phyloP scores from a whole-genome alignment of 2,329 filamentous ascomycete genomes.

The Clonostachys rhizophaga region DNA sequence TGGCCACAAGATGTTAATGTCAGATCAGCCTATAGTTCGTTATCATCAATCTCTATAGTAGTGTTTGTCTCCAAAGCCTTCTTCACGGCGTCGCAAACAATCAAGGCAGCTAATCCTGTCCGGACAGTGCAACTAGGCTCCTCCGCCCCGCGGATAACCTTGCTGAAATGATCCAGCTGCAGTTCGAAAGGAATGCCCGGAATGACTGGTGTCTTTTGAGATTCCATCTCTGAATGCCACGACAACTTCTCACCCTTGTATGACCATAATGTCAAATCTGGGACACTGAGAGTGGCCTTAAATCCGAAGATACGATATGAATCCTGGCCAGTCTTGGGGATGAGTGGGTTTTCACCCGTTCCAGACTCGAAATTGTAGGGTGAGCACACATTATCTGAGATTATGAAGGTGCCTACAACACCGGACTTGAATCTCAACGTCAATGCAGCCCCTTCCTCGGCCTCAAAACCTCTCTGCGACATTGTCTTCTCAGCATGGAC shows the following conservation, averaged over 20 bases:
- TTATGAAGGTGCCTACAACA: conserved; percentile 50
- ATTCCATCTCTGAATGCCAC: conserved; percentile 30
- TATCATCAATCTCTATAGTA: too few relatives aligned
- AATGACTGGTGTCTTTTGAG: conserved; percentile 13
- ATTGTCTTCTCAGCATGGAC: conserved; percentile 43
- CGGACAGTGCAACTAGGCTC: conserved; percentile 38
- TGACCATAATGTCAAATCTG: conserved; percentile 45
- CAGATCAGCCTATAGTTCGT: too few relatives aligned
- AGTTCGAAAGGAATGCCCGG: conserved; percentile 39
- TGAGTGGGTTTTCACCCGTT: conserved; percentile 52
- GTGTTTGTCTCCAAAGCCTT: conserved; percentile 23
- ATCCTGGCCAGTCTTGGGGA: conserved; percentile 33
- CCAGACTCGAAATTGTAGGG: conserved; percentile 52
- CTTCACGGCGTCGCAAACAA: conserved; percentile 46
- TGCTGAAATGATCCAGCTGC: conserved; percentile 45
- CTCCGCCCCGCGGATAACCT: conserved; percentile 35
- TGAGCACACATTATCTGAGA: conserved; percentile 45
- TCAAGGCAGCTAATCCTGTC: conserved; percentile 44
- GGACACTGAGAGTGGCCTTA: conserved; percentile 44
- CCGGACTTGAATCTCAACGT: conserved; percentile 47
- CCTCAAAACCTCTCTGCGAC: conserved; percentile 37
- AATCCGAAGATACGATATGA: conserved; percentile 53
- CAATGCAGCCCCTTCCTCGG: conserved; percentile 52
- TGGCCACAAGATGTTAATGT: too few relatives aligned
- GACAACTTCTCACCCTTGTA: conserved; percentile 31